phyloP scores from a whole-genome alignment of 2,329 filamentous ascomycete genomes.

The Plenodomus biglobosus region DNA sequence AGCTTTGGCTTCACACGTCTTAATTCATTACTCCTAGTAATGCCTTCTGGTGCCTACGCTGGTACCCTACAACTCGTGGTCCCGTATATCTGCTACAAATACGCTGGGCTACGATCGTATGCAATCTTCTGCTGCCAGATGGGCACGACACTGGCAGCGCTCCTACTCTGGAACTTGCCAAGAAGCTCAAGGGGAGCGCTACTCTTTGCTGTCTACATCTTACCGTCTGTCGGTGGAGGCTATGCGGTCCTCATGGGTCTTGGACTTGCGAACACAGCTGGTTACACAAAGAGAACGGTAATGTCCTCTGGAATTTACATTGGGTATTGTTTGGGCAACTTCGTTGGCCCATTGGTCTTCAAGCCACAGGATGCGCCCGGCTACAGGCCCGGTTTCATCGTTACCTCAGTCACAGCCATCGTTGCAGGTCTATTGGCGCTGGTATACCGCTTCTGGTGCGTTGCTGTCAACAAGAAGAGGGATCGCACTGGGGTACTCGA shows the following conservation, averaged over 20 bases:
- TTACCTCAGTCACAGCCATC: constrained; percentile 42
- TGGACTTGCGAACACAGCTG: constrained; percentile 53
- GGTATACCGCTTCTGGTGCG: constrained; percentile 50
- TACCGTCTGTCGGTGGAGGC: constrained; percentile 48
- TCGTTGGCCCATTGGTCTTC: constrained; percentile 37
- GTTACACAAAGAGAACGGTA: constrained; percentile 52
- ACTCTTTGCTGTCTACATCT: constrained; percentile 52
- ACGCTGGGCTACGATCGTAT: constrained; percentile 24
- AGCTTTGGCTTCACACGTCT: constrained; percentile 22
- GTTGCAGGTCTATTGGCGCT: constrained; percentile 43
- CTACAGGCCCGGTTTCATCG: constrained; percentile 47
- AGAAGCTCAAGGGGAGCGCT: constrained; percentile 44
- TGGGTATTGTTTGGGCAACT: constrained; percentile 50
- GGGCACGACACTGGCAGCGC: constrained; percentile 46
- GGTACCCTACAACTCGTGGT: constrained; percentile 21
- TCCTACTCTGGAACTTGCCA: constrained; percentile 34
- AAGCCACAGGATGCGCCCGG: constrained; percentile 17
- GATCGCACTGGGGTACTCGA: constrained; percentile 49
- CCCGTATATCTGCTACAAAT: constrained; percentile 25
- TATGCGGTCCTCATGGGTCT: constrained; percentile 55
- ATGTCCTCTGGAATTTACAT: constrained; percentile 52
- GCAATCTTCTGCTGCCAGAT: constrained; percentile 23
- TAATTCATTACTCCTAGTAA: constrained; percentile 19
- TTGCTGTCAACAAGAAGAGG: constrained; percentile 48
- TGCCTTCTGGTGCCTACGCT: constrained; percentile 23